A percentile compares a stretch with the other conserved stretches of the same genome.
Evolutionary conservation across 106 monocot genomes (phyloP).

Genomic region (Dendrobium huoshanense): DNA sequence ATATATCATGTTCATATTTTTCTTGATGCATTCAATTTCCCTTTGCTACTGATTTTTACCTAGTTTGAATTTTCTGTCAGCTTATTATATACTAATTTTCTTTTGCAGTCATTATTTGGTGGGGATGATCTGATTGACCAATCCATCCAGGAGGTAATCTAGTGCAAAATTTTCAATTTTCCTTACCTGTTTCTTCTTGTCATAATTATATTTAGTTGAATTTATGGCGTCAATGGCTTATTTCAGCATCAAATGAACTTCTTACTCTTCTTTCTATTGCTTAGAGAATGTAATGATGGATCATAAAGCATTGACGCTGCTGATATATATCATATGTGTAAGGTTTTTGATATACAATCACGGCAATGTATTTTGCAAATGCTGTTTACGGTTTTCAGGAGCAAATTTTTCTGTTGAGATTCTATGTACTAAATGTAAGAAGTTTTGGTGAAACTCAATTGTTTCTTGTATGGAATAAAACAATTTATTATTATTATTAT

Average conservation of each 20-base stretch:
- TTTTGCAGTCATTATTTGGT: constrained; percentile 62
- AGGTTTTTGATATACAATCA: not conserved
- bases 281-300: not conserved
- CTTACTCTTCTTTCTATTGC: not conserved
- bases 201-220: not conserved
- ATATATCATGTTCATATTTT: not conserved
- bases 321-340: not conserved
- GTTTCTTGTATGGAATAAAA: not conserved
- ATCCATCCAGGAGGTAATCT: constrained; percentile 80
- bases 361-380: not conserved
- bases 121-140: constrained; percentile 62
- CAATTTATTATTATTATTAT: too few species aligned
- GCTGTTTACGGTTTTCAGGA: not conserved
- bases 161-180: not conserved
- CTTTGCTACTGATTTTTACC: not conserved
- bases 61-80: not conserved
- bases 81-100: not conserved
- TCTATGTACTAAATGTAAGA: not conserved
- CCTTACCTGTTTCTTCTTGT: not conserved
- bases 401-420: not conserved
- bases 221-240: not conserved
- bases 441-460: not conserved
- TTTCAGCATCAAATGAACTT: not conserved
- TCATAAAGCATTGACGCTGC: not conserved
- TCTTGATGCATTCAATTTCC: not conserved